phyloP scores from a whole-genome alignment of 768 basidiomycete species.

The Lactarius vividus region DNA sequence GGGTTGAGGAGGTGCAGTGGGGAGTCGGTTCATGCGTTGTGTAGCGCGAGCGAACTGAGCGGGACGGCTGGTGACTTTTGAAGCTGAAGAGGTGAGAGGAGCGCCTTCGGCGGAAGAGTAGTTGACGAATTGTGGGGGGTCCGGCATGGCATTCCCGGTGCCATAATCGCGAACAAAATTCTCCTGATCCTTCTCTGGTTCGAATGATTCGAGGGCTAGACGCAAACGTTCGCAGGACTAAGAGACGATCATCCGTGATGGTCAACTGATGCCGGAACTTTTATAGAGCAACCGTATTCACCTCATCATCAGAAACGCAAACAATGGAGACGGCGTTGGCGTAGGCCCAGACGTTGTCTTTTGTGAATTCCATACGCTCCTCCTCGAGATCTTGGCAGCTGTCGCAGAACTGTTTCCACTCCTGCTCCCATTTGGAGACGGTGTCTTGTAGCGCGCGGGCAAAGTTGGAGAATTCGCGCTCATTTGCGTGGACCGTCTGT shows the following conservation, averaged over 20 bases:
- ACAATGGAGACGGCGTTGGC: constrained; percentile 96
- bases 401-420: constrained; percentile 95
- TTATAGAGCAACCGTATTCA: constrained; percentile 37
- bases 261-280: constrained; percentile 5
- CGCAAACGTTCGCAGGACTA: constrained; percentile 92
- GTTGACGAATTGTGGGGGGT: constrained; percentile 84
- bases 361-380: constrained; percentile 89
- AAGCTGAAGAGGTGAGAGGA: constrained; percentile 57
- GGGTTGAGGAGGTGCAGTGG: constrained; percentile 35
- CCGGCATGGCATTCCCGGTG: constrained; percentile 84
- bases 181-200: constrained; percentile 84
- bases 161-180: constrained; percentile 86
- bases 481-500: constrained; percentile 86
- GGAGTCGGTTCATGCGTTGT: constrained; percentile 35
- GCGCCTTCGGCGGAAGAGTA: constrained; percentile 56
- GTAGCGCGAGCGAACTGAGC: constrained; percentile 51
- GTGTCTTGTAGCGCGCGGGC: constrained; percentile 77
- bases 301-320: constrained; percentile 95
- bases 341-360: constrained; percentile 94
- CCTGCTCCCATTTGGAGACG: constrained; percentile 80
- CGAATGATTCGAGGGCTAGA: constrained; percentile 82
- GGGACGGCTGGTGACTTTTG: constrained; percentile 53
- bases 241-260: background rate
- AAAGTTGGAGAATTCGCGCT: constrained; percentile 90
- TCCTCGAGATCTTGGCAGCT: constrained; percentile 95